Evolutionary conservation across 148 eudicot genomes (phyloP).

Genomic region (Camellia granthamiana): DNA sequence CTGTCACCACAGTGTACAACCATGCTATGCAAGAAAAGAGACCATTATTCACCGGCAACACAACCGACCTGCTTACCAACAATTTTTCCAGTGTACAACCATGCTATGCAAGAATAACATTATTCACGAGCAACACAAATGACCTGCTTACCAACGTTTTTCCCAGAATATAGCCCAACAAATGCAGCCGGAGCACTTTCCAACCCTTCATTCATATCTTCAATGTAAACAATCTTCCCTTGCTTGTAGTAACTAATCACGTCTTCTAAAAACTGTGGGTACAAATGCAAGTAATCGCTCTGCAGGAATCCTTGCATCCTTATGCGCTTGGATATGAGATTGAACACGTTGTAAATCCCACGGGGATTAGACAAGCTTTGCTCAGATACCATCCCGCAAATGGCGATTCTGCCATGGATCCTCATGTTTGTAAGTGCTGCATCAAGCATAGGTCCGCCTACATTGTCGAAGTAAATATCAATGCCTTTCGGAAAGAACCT

Average conservation of each 20-base stretch:
- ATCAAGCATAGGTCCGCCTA: conserved; percentile 86
- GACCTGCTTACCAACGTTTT: conserved; percentile 79
- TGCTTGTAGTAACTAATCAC: conserved; percentile 46
- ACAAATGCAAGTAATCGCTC: conserved; percentile 66
- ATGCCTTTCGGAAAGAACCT: conserved; percentile 81
- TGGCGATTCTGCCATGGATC: conserved; percentile 61
- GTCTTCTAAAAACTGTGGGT: conserved; percentile 53
- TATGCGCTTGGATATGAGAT: conserved; percentile 48
- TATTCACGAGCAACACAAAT: conserved; percentile 50
- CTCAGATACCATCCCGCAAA: conserved; percentile 84
- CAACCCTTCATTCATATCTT: conserved; percentile 65
- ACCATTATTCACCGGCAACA: no score
- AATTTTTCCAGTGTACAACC: no score
- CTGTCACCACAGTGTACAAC: no score
- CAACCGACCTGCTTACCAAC: no score
- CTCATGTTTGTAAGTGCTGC: conserved; percentile 89
- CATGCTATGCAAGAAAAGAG: no score
- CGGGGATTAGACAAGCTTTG: conserved; percentile 35
- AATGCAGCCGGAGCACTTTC: conserved; percentile 72
- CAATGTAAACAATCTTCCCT: conserved; percentile 71
- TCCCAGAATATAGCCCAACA: conserved; percentile 66
- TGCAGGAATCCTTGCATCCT: conserved; percentile 73
- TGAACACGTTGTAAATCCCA: conserved; percentile 56
- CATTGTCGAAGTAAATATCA: conserved; percentile 88
- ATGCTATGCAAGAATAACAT: background rate